Percentiles rank a stretch among this genome's conserved stretches.
Conservation (phyloP, 2,329 filamentous ascomycete species). For the Fusarium ambrosium region DNA sequence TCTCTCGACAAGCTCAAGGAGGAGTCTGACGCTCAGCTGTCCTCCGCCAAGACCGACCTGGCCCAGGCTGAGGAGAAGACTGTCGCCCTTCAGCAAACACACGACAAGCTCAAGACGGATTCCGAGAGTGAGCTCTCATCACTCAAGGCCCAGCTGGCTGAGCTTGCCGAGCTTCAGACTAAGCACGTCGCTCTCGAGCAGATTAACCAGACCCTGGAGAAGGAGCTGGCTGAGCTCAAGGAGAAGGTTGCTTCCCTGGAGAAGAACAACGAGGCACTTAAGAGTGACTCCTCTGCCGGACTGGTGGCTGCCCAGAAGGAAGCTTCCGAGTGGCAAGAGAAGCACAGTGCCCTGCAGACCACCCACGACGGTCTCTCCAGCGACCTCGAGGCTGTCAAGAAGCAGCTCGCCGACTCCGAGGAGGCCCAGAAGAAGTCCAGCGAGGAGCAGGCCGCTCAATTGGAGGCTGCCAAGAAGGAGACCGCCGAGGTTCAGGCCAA, state of each 20-base stretch:
- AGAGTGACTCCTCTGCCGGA: constrained; percentile 51
- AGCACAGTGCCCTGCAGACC: constrained; percentile 43
- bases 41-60: constrained; percentile 43
- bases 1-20: constrained; percentile 46
- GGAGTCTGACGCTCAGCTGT: constrained; percentile 45
- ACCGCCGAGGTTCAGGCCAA: background rate
- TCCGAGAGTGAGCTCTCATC: constrained; percentile 37
- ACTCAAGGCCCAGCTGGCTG: constrained; percentile 45
- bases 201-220: constrained; percentile 42
- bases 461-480: constrained; percentile 46
- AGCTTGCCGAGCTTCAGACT: constrained; percentile 50
- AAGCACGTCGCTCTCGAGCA: constrained; percentile 51
- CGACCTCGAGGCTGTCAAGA: constrained; percentile 50
- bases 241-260: constrained; percentile 47
- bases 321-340: constrained; percentile 45
- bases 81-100: constrained; percentile 43
- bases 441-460: background rate
- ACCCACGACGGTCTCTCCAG: constrained; percentile 43
- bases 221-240: constrained; percentile 48
- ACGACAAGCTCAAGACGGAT: constrained; percentile 49
- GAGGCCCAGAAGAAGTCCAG: constrained; percentile 39
- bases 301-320: constrained; percentile 50
- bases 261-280: constrained; percentile 43
- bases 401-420: constrained; percentile 44
- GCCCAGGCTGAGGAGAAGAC: constrained; percentile 45